Base-by-base conservation (phyloP, 441 rosid genomes). In the Arabidopsis lyrata region DNA sequence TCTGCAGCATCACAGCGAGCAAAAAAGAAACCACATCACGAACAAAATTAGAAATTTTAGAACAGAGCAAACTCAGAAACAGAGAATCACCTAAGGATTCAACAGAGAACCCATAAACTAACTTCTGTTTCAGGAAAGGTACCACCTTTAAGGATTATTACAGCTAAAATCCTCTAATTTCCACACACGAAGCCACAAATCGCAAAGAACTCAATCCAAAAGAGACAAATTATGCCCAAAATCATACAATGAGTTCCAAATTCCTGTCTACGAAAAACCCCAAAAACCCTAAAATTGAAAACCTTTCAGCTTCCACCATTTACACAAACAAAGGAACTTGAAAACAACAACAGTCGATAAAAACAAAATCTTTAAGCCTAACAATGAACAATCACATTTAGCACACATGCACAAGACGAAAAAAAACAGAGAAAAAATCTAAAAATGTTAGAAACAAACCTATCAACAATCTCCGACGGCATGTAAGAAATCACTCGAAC, bases 381-480 rank as follows among this genome's bases (percentile, higher is more conserved):
- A 60, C 35, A 52, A 54, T 52, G 14, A 13, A 31, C 0, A 61
- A 54, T 27, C 45, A 71, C 31, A 39, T 29, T n/a, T 5, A 11
- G 49, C 44, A 18, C 1, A 38, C 7, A 60, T 2, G 59, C 2
- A 45, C 18, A n/a, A 1, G 16, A n/a, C 1, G 5, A 36, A 14
- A 5, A 9, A 2, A 50, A 4, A 3, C 1, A 8, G 3, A n/a
- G 1, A 1, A 11, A 16, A 15, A 31, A 41, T n/a, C 38, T 38
- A 6, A 41, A 41, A 56, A 47, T 14, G 48, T 38, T 5, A 0
- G 0, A 56, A 63, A 68, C 81, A 42, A 63, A 68, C 81, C 81
- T 73, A 52, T 39, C 57, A 56, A 39, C 42, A 68, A 56, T 63
- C 59, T 63, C 41, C n/a, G 75, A 68, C 62, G 75, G 66, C 78